Conservation (phyloP, 2,329 filamentous ascomycete genomes). For the Colletotrichum tamarilloi region DNA sequence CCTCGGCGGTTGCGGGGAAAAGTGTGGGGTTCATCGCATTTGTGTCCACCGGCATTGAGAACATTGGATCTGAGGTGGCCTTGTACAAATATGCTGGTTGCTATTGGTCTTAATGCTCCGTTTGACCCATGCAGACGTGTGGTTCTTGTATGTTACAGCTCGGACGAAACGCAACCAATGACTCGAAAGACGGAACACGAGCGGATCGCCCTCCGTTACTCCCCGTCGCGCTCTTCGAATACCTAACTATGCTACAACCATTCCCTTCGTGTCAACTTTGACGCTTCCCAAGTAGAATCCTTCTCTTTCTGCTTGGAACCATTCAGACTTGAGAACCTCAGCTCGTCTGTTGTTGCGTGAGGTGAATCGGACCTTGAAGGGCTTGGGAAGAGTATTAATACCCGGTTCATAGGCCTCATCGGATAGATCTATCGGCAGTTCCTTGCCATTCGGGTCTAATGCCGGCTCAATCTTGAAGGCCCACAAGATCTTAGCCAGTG, state of each 20-base stretch:
- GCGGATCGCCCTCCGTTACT: background rate
- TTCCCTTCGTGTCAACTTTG: background rate
- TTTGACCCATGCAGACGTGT: background rate
- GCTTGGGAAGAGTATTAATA: background rate
- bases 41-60: slow-evolving; percentile 1
- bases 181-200: background rate
- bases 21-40: slow-evolving; percentile 1
- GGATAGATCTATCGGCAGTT: background rate
- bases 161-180: background rate
- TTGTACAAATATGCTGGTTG: background rate
- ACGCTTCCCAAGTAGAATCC: background rate
- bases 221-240: background rate
- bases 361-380: slow-evolving; percentile 2
- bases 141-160: background rate
- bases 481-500: slow-evolving; percentile 63
- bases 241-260: background rate
- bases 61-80: background rate
- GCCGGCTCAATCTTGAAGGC: slow-evolving; percentile 54
- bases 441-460: background rate
- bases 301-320: background rate
- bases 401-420: background rate
- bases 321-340: background rate
- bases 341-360: background rate
- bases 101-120: background rate
- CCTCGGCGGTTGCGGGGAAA: background rate